Base-by-base conservation (phyloP, 768 basidiomycete genomes). In the Boletus sp. region DNA sequence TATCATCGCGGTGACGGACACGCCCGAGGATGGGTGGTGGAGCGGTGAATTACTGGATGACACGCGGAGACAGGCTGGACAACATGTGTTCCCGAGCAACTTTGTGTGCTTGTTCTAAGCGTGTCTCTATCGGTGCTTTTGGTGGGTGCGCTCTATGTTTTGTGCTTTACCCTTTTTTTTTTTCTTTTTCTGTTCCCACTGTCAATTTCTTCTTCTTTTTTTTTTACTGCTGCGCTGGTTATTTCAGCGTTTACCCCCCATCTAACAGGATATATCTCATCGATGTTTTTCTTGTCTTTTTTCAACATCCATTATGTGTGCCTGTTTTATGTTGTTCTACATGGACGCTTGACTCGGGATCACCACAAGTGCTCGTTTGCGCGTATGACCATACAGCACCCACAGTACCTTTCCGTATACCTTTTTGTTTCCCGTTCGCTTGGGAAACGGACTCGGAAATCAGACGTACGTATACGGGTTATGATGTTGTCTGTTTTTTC, bases 21-120 rank as follows among this genome's bases (percentile, higher is more conserved):
- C 93, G 7, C 93, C 93, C 5, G 93, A 94, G 63, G 95, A 97
- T 64, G 96, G 96, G 1, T 98, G 96, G 96, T 98, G 95, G 96
- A 89, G 85, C 52, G 96, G 96, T 23, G 87, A 89, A 62, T 70
- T 93, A 54, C 72, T 92, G n/a, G 88, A 90, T 57, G 88, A 91
- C 61, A 76, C 77, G 30, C 73, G 91, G 60, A 76, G 90, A 58
- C 80, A 85, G 58, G 76, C 77, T 15, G 90, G 90, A 32, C 76
- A 85, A 52, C 83, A 89, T 65, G 82, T 90, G 49, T 93, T 93
- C 80, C 91, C 90, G 51, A 92, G 90, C 71, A 93, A 93, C 68
- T 93, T 90, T 72, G 90, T 92, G 41, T 85, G 83, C 65, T 68
- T 92, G 68, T 90, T 92, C 74, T 89, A 63, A 69, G 45, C 25